Conservation (phyloP, 805 yeast species). For the Candida piceae region DNA sequence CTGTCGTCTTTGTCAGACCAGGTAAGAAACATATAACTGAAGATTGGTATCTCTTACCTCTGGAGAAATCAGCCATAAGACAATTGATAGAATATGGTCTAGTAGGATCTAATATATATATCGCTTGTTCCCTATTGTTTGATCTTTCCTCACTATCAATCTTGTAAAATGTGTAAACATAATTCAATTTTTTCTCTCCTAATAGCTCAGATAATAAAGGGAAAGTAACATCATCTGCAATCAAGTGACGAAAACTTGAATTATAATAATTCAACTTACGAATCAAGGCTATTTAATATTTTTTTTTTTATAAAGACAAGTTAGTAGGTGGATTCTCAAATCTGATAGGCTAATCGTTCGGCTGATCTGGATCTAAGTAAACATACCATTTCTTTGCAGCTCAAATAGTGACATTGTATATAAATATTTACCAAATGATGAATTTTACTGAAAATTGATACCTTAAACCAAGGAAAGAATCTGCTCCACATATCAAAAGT, state of each 20-base stretch:
- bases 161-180: slow-evolving; percentile 25
- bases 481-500: too few species aligned
- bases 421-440: too few species aligned
- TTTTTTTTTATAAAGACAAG: too few species aligned
- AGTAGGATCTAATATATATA: slow-evolving; percentile 69
- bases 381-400: slow-evolving; percentile 23
- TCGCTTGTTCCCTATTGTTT: slow-evolving; percentile 47
- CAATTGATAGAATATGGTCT: slow-evolving; percentile 66
- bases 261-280: slow-evolving; percentile 13
- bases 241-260: slow-evolving; percentile 26
- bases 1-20: slow-evolving; percentile 31
- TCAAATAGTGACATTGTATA: slow-evolving; percentile 22
- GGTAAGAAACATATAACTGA: slow-evolving; percentile 76
- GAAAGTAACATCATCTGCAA: slow-evolving; percentile 26
- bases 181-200: slow-evolving; percentile 24
- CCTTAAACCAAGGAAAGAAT: too few species aligned
- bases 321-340: too few species aligned
- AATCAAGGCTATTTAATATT: slow-evolving; percentile 16
- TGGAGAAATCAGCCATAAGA: slow-evolving; percentile 65
- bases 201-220: slow-evolving; percentile 23
- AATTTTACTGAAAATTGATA: too few species aligned
- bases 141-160: slow-evolving; percentile 29
- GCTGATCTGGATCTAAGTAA: not conserved
- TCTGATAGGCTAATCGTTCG: too few species aligned
- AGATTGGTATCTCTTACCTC: slow-evolving; percentile 66